Evolutionary conservation across 2,329 filamentous ascomycete species (phyloP), one percentile per base, ranked within the genome.

Genomic region (Raffaelea albimanens): DNA sequence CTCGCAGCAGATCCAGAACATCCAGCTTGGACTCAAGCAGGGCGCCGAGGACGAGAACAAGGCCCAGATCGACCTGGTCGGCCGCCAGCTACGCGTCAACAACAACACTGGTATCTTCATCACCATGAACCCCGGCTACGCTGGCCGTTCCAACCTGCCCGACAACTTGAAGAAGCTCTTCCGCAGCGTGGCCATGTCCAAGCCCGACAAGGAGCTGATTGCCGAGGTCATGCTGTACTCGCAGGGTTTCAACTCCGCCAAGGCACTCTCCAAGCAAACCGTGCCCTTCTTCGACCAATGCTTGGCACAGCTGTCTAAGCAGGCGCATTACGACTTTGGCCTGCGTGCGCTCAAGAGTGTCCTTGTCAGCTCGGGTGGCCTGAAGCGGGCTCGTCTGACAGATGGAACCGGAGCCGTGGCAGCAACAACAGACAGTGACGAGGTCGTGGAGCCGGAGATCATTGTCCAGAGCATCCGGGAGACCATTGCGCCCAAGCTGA

Each of bases 181-280:
- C 80, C 84, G 94, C 62, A 98, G 93, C 60, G 90, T 99, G 45
- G 93, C 93, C 53, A 99, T 99, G 93, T 98, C 93, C 11, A 98
- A 97, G 68, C 93, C 93, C 1, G 94, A 98, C 72, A 98, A 98
- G 67, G 94, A 98, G 66, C 84, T 98, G 49, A 99, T 99, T 67
- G 89, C 93, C 33, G 93, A 99, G 71, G 93, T 99, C 59, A 99
- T 98, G 94, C 80, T 99, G 33, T 99, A 96, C 75, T 98, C 94
- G 1, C 93, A 99, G 66, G 93, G 93, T 61, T 99, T 99, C 74
- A 94, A 87, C 59, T 88, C 95, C 64, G 93, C 93, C 33, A 98
- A 97, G 68, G 73, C 83, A 50, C 74, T 99, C 5, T 95, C 93
- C 2, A 93, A 91, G 62, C 89, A 97, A 58, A 94, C 91, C 1